Evolutionary conservation across 2,329 filamentous ascomycete genomes (phyloP).

Genomic region (Phaeoacremonium minimum): DNA sequence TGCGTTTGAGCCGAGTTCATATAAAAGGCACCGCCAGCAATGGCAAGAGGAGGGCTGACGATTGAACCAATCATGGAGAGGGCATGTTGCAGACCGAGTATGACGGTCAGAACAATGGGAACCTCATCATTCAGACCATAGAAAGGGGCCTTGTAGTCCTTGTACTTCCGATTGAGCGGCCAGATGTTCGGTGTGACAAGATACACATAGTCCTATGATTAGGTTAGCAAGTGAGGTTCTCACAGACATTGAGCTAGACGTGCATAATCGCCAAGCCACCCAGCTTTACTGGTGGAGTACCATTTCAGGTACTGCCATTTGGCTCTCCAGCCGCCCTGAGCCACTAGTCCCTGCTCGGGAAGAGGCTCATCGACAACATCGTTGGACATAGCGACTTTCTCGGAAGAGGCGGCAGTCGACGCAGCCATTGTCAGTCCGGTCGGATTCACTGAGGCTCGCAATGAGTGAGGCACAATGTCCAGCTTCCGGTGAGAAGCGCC

Average conservation of each 20-base stretch:
- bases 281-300: conserved; percentile 27
- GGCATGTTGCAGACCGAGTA: conserved; percentile 67
- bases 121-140: conserved; percentile 67
- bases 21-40: conserved; percentile 54
- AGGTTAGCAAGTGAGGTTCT: too few relatives aligned
- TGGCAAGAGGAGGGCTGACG: conserved; percentile 57
- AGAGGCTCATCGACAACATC: neutral
- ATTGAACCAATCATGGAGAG: conserved; percentile 61
- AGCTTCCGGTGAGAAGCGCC: too few relatives aligned
- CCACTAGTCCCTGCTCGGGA: neutral
- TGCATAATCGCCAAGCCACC: conserved; percentile 33
- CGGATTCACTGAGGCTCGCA: too few relatives aligned
- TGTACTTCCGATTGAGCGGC: conserved; percentile 55
- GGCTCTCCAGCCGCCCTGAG: neutral
- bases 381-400: conserved; percentile 1
- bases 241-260: too few relatives aligned
- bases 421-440: neutral
- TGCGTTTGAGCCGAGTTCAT: conserved; percentile 48
- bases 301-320: conserved; percentile 18
- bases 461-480: too few relatives aligned
- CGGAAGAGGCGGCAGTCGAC: neutral
- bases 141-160: conserved; percentile 53
- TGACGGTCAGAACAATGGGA: conserved; percentile 59
- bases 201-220: conserved; percentile 31
- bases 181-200: conserved; percentile 42